Percentiles rank a stretch among this genome's conserved stretches.
Conservation (phyloP, 1,284 basidiomycete genomes). For the Grifola frondosa region DNA sequence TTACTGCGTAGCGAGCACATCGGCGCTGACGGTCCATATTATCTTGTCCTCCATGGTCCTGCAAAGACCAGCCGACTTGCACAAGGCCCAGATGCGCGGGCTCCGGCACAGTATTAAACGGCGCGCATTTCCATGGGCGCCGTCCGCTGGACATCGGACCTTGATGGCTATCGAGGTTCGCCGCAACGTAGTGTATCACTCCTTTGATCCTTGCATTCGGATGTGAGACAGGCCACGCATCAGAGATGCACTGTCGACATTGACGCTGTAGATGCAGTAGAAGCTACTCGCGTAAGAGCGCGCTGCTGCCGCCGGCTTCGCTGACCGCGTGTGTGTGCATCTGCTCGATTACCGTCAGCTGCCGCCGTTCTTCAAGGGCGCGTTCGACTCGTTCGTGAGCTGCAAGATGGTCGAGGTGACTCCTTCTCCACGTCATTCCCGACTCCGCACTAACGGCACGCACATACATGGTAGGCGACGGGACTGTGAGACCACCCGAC, state of each 20-base stretch:
- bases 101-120: too few relatives aligned
- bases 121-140: too few relatives aligned
- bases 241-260: slow-evolving; percentile 80
- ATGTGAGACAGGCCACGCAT: slow-evolving; percentile 51
- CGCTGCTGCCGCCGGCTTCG: slow-evolving; percentile 65
- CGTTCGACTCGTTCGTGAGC: slow-evolving; percentile 82
- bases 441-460: background rate
- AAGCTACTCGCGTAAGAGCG: slow-evolving; percentile 79
- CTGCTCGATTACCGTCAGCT: slow-evolving; percentile 82
- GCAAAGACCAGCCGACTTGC: too few relatives aligned
- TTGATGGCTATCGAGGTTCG: slow-evolving; percentile 87
- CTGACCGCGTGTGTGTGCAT: slow-evolving; percentile 72
- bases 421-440: background rate
- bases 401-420: slow-evolving; percentile 80
- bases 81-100: too few relatives aligned
- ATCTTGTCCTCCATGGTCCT: too few relatives aligned
- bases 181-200: slow-evolving; percentile 2
- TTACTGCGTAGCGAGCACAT: too few relatives aligned
- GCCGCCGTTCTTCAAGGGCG: slow-evolving; percentile 70
- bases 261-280: slow-evolving; percentile 79
- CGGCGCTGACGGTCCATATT: too few relatives aligned
- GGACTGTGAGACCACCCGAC: slow-evolving; percentile 45
- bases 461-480: slow-evolving; percentile 14
- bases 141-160: slow-evolving; percentile 84
- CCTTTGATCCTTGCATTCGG: background rate